phyloP scores from a whole-genome alignment of 2,329 filamentous ascomycete genomes.

The Rutstroemia sp. region DNA sequence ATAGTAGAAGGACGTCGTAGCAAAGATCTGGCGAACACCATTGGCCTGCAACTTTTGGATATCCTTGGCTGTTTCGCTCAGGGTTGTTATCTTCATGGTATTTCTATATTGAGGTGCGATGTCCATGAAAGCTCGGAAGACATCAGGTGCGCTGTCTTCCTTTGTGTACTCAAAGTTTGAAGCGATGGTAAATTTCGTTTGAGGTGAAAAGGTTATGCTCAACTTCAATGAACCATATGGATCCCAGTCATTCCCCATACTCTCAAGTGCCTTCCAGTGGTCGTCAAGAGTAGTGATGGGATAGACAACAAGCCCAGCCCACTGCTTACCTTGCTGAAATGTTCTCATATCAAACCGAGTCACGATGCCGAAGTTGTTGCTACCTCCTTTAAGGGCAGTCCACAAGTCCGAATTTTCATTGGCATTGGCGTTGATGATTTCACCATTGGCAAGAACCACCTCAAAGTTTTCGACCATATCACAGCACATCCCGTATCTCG shows the following conservation, averaged over 20 bases:
- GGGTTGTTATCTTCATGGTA: neutral
- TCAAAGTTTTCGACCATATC: neutral
- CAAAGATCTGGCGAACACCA: neutral
- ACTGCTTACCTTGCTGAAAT: conserved; percentile 14
- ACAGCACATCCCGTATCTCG: neutral
- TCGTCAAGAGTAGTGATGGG: neutral
- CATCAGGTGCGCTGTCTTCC: neutral
- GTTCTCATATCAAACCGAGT: conserved; percentile 40
- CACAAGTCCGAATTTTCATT: conserved; percentile 41
- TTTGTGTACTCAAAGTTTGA: neutral
- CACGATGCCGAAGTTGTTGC: conserved; percentile 37
- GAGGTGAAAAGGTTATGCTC: neutral
- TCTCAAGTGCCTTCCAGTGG: neutral
- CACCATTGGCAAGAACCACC: conserved; percentile 39
- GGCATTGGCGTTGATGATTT: conserved; percentile 37
- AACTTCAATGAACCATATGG: neutral
- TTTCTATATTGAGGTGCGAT: neutral
- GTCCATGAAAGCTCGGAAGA: neutral
- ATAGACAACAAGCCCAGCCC: conserved; percentile 9
- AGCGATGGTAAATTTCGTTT: neutral
- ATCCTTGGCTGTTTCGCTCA: neutral
- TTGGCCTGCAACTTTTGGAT: neutral
- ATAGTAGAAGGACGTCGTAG: neutral
- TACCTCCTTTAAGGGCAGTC: conserved; percentile 46
- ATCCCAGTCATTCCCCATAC: neutral